Evolutionary conservation across 2,329 filamentous ascomycete species (phyloP).

Genomic region (Nakataea oryzae): DNA sequence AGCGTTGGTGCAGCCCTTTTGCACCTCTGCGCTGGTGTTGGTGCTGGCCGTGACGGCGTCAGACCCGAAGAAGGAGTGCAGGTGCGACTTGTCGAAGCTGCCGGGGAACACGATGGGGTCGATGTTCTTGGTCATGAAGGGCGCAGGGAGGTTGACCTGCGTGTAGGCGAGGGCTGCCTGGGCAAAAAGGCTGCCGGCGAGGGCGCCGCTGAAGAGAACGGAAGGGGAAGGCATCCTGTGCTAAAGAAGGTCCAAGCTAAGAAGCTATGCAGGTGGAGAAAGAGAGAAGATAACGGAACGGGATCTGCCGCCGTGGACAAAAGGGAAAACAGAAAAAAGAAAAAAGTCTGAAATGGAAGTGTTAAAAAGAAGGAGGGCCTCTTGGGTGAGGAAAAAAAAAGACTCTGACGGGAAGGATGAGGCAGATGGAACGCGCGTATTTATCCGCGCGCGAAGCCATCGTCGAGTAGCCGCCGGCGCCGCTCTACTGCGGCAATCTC

Average conservation of each 20-base stretch:
- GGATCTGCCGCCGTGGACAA: too few species aligned
- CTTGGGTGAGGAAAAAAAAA: background rate
- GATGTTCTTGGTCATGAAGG: constrained; percentile 32
- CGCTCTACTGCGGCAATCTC: background rate
- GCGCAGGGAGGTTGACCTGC: constrained; percentile 5
- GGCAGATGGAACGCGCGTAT: background rate
- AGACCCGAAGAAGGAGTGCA: constrained; percentile 33
- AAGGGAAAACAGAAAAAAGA: background rate
- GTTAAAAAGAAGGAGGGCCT: background rate
- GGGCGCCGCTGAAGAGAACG: background rate
- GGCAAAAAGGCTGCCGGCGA: background rate
- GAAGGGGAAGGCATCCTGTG: constrained; percentile 1
- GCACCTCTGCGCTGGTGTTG: constrained; percentile 21
- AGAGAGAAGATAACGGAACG: too few species aligned
- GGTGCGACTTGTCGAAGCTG: constrained; percentile 24
- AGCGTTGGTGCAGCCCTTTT: constrained; percentile 27
- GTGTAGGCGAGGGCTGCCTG: constrained; percentile 4
- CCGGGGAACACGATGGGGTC: constrained; percentile 31
- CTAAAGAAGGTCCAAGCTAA: too few species aligned
- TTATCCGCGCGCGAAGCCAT: background rate
- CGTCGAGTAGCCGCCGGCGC: too few species aligned
- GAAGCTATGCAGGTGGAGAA: too few species aligned
- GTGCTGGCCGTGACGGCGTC: constrained; percentile 27
- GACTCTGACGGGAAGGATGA: too few species aligned
- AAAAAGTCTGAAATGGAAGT: background rate